These are phyloP conservation scores for Carpinus viminea DNA, from an alignment of 306 rosid species.

Conservation along the genomic window DNA sequence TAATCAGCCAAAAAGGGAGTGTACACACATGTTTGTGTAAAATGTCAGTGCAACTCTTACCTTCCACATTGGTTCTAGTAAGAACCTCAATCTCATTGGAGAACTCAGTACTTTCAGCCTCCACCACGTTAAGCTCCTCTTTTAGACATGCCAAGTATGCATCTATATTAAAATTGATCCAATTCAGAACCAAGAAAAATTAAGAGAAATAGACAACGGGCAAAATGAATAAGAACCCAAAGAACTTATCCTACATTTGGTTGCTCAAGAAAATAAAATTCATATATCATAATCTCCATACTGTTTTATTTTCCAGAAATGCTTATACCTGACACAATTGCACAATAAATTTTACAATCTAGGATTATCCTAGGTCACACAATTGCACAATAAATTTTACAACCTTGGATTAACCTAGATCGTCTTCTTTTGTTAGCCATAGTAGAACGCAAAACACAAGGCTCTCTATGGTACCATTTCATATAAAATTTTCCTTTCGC, in stretches of 20 bases:
- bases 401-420: too few relatives aligned
- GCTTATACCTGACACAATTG: neutral
- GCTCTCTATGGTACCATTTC: neutral
- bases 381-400: too few relatives aligned
- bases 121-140: constrained; percentile 51
- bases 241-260: neutral
- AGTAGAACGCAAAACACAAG: neutral
- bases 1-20: neutral
- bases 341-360: neutral
- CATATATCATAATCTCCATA: neutral
- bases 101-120: constrained; percentile 44
- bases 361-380: neutral
- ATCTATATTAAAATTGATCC: constrained; percentile 36
- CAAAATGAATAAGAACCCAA: neutral
- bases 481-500: neutral
- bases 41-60: constrained; percentile 27
- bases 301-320: neutral
- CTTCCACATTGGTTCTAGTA: constrained; percentile 39
- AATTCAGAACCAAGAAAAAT: neutral
- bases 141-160: constrained; percentile 51
- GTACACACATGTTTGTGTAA: neutral
- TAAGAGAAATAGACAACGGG: neutral
- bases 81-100: constrained; percentile 57
- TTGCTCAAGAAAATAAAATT: neutral
- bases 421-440: neutral